Evolutionary conservation across 306 rosid genomes (phyloP).

Genomic region (Coriaria nepalensis): DNA sequence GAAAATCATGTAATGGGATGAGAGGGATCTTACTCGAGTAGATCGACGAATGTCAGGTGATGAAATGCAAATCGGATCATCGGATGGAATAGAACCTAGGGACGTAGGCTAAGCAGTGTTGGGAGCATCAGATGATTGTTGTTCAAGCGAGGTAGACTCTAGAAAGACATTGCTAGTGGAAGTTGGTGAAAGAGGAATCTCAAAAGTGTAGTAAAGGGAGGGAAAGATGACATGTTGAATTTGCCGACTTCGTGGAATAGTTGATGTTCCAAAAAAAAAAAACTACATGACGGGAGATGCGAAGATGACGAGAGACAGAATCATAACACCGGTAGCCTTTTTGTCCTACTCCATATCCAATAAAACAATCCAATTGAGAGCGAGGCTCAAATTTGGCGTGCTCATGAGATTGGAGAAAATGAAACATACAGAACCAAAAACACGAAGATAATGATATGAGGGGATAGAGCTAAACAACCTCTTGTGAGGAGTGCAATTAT

Average conservation of each 20-base stretch:
- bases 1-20: neutral
- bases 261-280: neutral
- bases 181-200: neutral
- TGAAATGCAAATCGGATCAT: no score
- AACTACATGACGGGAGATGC: neutral
- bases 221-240: neutral
- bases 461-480: neutral
- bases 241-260: neutral
- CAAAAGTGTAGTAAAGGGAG: neutral
- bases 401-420: neutral
- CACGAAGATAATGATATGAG: no score
- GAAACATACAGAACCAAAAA: neutral
- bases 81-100: no score
- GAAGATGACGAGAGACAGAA: neutral
- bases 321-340: no score
- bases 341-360: no score
- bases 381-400: neutral
- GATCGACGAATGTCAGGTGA: no score
- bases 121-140: no score
- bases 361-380: neutral
- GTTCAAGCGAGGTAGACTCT: no score
- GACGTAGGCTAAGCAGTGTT: no score
- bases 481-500: neutral
- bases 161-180: neutral
- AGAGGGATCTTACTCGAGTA: neutral